Evolutionary conservation across 768 basidiomycete species (phyloP).

Genomic region (Amylocystis lapponica): DNA sequence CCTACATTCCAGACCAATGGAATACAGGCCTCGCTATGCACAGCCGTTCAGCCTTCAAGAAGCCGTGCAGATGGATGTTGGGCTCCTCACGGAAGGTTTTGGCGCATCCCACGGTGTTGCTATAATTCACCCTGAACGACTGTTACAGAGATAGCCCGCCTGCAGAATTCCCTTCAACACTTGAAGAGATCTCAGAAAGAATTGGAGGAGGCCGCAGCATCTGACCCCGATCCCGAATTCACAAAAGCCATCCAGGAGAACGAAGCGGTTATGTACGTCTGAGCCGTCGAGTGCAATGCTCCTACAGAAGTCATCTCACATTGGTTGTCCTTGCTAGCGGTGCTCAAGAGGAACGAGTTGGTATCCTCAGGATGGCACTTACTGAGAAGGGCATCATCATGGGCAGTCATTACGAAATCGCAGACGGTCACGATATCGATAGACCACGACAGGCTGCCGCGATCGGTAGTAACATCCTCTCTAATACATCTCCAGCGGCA

Average conservation of each 20-base stretch:
- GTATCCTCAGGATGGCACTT: conserved; percentile 61
- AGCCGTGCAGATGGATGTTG: conserved; percentile 58
- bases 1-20: conserved; percentile 42
- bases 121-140: not conserved
- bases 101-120: not conserved
- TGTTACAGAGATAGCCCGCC: conserved; percentile 62
- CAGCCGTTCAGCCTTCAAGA: conserved; percentile 74
- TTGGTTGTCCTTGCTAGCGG: conserved; percentile 37
- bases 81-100: conserved; percentile 67
- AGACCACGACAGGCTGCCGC: no score
- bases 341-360: conserved; percentile 71
- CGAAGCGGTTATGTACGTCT: conserved; percentile 57
- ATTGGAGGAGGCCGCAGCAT: conserved; percentile 41
- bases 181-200: conserved; percentile 57
- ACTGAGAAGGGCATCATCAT: conserved; percentile 49
- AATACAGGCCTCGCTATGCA: conserved; percentile 57
- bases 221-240: conserved; percentile 50
- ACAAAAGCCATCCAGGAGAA: conserved; percentile 65
- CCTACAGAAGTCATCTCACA: not conserved
- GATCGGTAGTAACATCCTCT: no score
- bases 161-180: conserved; percentile 65
- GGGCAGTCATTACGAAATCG: conserved; percentile 40
- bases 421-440: not conserved
- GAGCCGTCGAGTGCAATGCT: no score
- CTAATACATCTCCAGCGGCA: not conserved